Percentiles rank a stretch among this genome's conserved stretches.
These are phyloP conservation scores for Piper longum DNA, from an alignment of 164 flowering plant species.

Conservation along the genomic window DNA sequence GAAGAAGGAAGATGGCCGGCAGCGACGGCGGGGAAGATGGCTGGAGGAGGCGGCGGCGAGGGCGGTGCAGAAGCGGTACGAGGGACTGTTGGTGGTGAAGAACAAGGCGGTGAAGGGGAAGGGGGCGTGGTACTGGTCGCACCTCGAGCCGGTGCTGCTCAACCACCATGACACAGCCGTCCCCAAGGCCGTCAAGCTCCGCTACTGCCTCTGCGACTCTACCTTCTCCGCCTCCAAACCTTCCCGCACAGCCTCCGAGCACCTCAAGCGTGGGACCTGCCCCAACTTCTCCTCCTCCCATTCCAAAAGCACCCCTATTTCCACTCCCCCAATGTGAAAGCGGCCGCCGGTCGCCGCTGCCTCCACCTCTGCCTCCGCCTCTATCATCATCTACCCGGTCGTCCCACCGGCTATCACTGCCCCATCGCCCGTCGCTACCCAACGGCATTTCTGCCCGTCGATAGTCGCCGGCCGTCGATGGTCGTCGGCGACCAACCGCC, in stretches of 20 bases:
- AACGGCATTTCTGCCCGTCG: too few species aligned
- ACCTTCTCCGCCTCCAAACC: constrained; percentile 94
- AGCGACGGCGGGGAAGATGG: constrained; percentile 16
- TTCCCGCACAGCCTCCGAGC: constrained; percentile 92
- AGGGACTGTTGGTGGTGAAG: constrained; percentile 60
- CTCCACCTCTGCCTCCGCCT: constrained; percentile 7
- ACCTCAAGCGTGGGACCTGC: constrained; percentile 84
- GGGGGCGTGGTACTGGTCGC: constrained; percentile 99
- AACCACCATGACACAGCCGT: constrained; percentile 56
- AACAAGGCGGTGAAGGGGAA: constrained; percentile 79
- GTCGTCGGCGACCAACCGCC: too few species aligned
- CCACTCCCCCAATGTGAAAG: constrained; percentile 26
- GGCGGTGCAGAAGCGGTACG: constrained; percentile 66
- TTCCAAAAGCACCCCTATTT: constrained; percentile 46
- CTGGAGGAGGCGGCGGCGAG: constrained; percentile 52
- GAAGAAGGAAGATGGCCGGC: constrained; percentile 9
- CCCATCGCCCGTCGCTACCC: too few species aligned
- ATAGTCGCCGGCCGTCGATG: too few species aligned
- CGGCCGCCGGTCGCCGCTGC: constrained; percentile 4
- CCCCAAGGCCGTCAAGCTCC: constrained; percentile 78
- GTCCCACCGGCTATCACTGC: too few species aligned
- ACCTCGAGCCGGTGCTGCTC: constrained; percentile 74
- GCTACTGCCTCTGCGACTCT: constrained; percentile 72
- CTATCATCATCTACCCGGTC: too few species aligned
- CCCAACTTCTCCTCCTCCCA: constrained; percentile 63